phyloP scores from a whole-genome alignment of 1,139 yeast species.

The Wickerhamiella pararugosa region DNA sequence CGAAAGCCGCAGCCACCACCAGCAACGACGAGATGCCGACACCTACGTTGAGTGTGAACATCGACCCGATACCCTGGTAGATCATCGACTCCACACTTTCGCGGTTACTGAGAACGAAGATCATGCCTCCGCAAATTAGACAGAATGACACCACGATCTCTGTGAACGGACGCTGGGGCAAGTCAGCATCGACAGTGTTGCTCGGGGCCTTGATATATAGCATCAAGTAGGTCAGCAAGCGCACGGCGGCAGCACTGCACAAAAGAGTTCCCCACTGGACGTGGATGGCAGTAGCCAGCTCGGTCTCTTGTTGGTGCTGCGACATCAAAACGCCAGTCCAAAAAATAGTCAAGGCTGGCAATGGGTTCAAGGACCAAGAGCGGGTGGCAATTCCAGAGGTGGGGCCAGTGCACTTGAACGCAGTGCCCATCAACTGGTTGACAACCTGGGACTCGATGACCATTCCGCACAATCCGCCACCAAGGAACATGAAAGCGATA shows the following conservation, averaged over 20 bases:
- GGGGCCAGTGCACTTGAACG: slow-evolving; percentile 10
- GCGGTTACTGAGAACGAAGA: slow-evolving; percentile 84
- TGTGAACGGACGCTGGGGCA: slow-evolving; percentile 63
- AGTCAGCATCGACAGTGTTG: slow-evolving; percentile 31
- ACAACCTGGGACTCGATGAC: slow-evolving; percentile 49
- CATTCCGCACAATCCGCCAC: slow-evolving; percentile 85
- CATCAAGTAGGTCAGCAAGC: slow-evolving; percentile 52
- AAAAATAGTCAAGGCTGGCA: slow-evolving; percentile 81
- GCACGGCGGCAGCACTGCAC: slow-evolving; percentile 60
- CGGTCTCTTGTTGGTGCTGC: slow-evolving; percentile 75
- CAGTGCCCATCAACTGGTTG: slow-evolving; percentile 15
- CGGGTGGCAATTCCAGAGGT: slow-evolving; percentile 7
- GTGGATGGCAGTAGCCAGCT: slow-evolving; percentile 63
- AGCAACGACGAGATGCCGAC: slow-evolving; percentile 64
- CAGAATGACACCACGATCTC: slow-evolving; percentile 69
- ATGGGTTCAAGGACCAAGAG: slow-evolving; percentile 44
- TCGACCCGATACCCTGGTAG: slow-evolving; percentile 69
- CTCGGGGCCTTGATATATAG: slow-evolving; percentile 28
- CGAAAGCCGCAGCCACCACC: slow-evolving; percentile 62
- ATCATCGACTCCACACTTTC: slow-evolving; percentile 73
- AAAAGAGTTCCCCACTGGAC: slow-evolving; percentile 83
- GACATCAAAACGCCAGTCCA: slow-evolving; percentile 98
- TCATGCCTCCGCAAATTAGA: slow-evolving; percentile 72
- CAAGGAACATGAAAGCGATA: slow-evolving; percentile 86
- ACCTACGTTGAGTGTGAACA: slow-evolving; percentile 79